These are phyloP conservation scores for Helotiales sp. DNA, from an alignment of 2,329 filamentous ascomycete species.

Conservation along the genomic window DNA sequence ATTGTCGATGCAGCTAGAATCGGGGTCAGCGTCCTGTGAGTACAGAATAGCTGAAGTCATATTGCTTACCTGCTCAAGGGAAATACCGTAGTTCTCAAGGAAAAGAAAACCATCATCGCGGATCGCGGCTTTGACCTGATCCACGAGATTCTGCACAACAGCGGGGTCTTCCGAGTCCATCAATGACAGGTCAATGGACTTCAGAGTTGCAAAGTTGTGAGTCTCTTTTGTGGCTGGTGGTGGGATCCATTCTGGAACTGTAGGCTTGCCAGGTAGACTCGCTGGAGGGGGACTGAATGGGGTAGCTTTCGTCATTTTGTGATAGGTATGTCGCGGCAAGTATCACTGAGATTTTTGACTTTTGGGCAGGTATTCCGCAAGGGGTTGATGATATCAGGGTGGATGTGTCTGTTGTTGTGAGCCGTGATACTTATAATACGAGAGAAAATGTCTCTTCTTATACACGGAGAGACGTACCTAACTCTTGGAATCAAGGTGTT, in stretches of 20 bases:
- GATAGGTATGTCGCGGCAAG: not conserved
- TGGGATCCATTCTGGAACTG: slow-evolving; percentile 50
- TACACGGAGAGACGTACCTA: not conserved
- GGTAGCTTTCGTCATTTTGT: slow-evolving; percentile 37
- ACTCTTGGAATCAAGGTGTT: not conserved
- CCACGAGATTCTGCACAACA: slow-evolving; percentile 50
- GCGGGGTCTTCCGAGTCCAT: slow-evolving; percentile 50
- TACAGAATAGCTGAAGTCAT: not conserved
- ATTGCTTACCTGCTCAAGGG: slow-evolving; percentile 41
- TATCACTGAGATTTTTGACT: not conserved
- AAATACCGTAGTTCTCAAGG: slow-evolving; percentile 56
- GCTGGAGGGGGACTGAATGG: slow-evolving; percentile 50
- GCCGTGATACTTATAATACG: not conserved
- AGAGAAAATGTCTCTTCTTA: not conserved
- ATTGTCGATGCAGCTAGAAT: slow-evolving; percentile 54
- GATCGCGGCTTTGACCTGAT: slow-evolving; percentile 51
- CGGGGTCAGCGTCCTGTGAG: not conserved
- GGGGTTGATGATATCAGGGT: not conserved
- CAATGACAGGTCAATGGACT: slow-evolving; percentile 50
- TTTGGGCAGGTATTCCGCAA: not conserved
- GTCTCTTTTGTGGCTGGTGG: slow-evolving; percentile 52
- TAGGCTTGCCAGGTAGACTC: slow-evolving; percentile 48
- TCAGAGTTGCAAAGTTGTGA: slow-evolving; percentile 49
- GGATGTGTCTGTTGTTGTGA: not conserved
- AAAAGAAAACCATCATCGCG: slow-evolving; percentile 53